Conservation (phyloP, 495 filamentous ascomycete species). For the Echria macrotheca region DNA sequence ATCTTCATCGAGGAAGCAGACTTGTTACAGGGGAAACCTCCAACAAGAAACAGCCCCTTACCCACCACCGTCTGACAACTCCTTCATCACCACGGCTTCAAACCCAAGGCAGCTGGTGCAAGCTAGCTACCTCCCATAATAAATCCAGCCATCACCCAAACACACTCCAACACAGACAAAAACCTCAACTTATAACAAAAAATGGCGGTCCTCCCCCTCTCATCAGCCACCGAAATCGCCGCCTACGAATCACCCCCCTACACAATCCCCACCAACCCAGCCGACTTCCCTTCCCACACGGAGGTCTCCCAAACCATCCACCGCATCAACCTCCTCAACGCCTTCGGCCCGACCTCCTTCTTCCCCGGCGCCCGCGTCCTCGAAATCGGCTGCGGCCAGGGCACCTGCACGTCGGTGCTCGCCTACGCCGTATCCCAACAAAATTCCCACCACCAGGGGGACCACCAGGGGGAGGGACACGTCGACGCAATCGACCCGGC, state of each 20-base stretch:
- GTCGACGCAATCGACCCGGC: slow-evolving; percentile 48
- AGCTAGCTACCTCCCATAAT: too few relatives aligned
- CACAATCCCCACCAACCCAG: slow-evolving; percentile 22
- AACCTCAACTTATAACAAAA: not conserved
- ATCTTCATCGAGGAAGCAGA: too few relatives aligned
- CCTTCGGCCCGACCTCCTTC: slow-evolving; percentile 28
- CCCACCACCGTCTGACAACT: too few relatives aligned
- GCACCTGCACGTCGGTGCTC: slow-evolving; percentile 43
- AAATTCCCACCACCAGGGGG: slow-evolving; percentile 35
- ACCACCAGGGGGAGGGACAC: slow-evolving; percentile 31
- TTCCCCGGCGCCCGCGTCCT: slow-evolving; percentile 37
- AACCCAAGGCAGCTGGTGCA: too few relatives aligned
- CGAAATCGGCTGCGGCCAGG: slow-evolving; percentile 53
- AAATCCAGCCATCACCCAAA: too few relatives aligned
- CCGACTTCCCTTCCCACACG: slow-evolving; percentile 23
- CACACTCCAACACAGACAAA: too few relatives aligned
- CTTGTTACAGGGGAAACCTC: too few relatives aligned
- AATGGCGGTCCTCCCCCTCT: slow-evolving; percentile 13
- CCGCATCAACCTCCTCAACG: slow-evolving; percentile 35
- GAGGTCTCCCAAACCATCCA: slow-evolving; percentile 41
- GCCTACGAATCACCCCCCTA: too few relatives aligned
- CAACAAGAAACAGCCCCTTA: too few relatives aligned
- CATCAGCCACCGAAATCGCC: slow-evolving; percentile 23
- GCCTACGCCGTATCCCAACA: slow-evolving; percentile 40
- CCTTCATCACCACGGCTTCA: too few relatives aligned